phyloP scores from a whole-genome alignment of 2,329 filamentous ascomycete genomes.

The Trichoderma pleuroti region DNA sequence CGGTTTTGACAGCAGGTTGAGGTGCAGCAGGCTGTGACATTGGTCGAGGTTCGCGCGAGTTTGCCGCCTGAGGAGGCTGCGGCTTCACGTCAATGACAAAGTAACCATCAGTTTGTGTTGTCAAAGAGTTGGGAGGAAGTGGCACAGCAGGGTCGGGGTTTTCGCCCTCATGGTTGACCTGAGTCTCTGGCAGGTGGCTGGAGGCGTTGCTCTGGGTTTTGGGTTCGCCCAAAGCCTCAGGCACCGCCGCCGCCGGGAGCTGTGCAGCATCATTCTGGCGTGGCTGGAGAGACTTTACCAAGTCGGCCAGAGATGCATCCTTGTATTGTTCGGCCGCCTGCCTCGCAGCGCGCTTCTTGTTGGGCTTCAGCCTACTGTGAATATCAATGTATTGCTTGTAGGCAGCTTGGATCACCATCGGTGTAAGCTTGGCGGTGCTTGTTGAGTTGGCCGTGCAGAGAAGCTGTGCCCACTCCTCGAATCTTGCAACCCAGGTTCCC shows the following conservation, averaged over 20 bases:
- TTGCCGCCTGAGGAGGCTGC: background rate
- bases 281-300: constrained; percentile 23
- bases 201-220: background rate
- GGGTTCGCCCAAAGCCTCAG: background rate
- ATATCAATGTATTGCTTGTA: constrained; percentile 33
- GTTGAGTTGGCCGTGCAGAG: constrained; percentile 30
- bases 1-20: background rate
- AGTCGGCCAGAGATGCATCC: constrained; percentile 24
- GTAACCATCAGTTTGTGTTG: background rate
- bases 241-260: background rate
- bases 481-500: constrained; percentile 35
- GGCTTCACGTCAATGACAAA: constrained; percentile 1
- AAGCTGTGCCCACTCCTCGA: constrained; percentile 34
- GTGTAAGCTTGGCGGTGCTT: constrained; percentile 25
- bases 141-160: background rate
- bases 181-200: background rate
- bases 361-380: constrained; percentile 29
- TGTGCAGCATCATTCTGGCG: background rate
- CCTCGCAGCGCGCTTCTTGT: constrained; percentile 34
- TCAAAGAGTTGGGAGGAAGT: background rate
- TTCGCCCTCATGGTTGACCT: background rate
- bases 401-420: constrained; percentile 25
- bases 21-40: background rate
- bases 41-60: background rate
- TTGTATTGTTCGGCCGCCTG: constrained; percentile 29